phyloP scores from a whole-genome alignment of 2,329 filamentous ascomycete species.

The Pestalotiopsis sp. region DNA sequence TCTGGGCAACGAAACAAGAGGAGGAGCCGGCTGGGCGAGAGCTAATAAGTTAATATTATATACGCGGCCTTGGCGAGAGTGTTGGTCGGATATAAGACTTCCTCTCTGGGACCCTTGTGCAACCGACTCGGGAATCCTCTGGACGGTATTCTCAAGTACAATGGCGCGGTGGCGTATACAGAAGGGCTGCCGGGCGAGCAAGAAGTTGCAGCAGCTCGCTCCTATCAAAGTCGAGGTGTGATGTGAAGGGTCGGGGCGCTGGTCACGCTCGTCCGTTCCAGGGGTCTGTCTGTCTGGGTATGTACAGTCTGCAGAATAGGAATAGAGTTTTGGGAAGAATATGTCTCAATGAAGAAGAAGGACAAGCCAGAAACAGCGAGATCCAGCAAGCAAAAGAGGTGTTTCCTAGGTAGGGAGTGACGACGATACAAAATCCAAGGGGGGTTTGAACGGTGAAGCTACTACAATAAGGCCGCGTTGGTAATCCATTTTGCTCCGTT shows the following conservation, averaged over 20 bases:
- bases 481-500: not conserved
- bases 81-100: not conserved
- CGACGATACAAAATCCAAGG: not conserved
- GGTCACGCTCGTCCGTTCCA: not conserved
- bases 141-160: not conserved
- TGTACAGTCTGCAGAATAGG: not conserved
- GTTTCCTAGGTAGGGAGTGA: not conserved
- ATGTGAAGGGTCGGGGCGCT: not conserved
- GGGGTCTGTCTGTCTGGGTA: not conserved
- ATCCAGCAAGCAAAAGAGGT: not conserved
- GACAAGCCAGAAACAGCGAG: not conserved
- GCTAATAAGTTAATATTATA: not conserved
- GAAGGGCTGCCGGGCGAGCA: not conserved
- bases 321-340: not conserved
- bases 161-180: not conserved
- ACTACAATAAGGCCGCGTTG: slow-evolving; percentile 7
- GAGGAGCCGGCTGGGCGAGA: not conserved
- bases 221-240: not conserved
- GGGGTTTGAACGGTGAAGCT: not conserved
- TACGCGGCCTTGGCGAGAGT: not conserved
- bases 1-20: not conserved
- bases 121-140: not conserved
- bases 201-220: not conserved
- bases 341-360: not conserved
- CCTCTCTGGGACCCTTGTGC: not conserved